A percentile compares a stretch with the other conserved stretches of the same genome.
phyloP scores from a whole-genome alignment of 139 green algal species.

The Astrephomene gubernaculifera region DNA sequence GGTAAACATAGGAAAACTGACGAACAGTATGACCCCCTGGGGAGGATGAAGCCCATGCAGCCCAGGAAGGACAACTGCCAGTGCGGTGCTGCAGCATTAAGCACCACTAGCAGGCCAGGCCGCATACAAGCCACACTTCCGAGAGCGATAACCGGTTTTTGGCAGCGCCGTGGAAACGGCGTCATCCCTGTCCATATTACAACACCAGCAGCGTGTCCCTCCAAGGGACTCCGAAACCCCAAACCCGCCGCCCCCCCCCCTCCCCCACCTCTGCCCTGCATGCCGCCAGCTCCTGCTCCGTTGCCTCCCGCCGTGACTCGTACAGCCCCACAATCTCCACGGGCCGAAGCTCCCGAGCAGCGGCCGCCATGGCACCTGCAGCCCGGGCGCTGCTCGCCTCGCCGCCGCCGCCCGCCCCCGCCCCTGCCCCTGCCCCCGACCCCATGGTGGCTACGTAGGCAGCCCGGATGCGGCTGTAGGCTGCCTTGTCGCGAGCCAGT shows the following conservation, averaged over 20 bases:
- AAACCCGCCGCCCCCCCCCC: neutral
- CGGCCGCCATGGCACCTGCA: slow-evolving; percentile 67
- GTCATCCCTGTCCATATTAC: too few relatives aligned
- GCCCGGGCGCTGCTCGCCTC: neutral
- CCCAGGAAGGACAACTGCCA: too few relatives aligned
- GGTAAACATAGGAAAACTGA: too few relatives aligned
- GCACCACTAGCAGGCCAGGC: too few relatives aligned
- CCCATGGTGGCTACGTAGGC: neutral
- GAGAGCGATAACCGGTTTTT: too few relatives aligned
- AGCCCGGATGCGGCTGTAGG: slow-evolving; percentile 49
- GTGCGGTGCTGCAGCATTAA: too few relatives aligned
- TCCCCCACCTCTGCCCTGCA: slow-evolving; percentile 64
- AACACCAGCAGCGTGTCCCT: too few relatives aligned
- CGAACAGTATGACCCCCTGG: too few relatives aligned
- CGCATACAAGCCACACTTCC: too few relatives aligned
- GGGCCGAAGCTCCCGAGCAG: slow-evolving; percentile 76
- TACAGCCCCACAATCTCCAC: slow-evolving; percentile 84
- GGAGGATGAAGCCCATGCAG: too few relatives aligned
- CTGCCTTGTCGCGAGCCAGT: slow-evolving; percentile 66
- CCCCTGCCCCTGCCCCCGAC: neutral
- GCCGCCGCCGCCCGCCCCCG: neutral
- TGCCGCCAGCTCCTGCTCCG: slow-evolving; percentile 65
- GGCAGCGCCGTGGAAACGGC: too few relatives aligned
- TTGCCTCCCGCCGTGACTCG: slow-evolving; percentile 67
- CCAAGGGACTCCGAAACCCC: too few relatives aligned